A percentile compares a stretch with the other conserved stretches of the same genome.
phyloP scores from a whole-genome alignment of 2,329 filamentous ascomycete genomes.

The Xylariaceae sp. region DNA sequence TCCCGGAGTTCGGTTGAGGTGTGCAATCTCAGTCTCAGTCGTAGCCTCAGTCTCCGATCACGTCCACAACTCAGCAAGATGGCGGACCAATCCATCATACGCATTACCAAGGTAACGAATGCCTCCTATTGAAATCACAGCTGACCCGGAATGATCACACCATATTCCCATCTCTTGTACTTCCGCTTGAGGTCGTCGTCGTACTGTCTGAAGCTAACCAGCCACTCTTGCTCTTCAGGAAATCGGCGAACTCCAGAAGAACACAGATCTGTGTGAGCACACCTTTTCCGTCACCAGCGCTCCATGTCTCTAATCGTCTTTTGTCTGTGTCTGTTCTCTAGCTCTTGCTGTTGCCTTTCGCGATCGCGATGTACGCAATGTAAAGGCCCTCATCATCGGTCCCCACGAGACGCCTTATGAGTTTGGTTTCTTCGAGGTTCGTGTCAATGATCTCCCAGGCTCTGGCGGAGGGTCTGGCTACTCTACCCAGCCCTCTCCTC shows the following conservation, averaged over 20 bases:
- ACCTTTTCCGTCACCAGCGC: neutral
- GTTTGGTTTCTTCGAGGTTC: slow-evolving; percentile 92
- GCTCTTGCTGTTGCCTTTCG: slow-evolving; percentile 82
- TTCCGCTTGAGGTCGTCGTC: neutral
- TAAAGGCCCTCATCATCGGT: slow-evolving; percentile 83
- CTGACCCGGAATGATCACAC: neutral
- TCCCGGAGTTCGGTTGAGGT: slow-evolving; percentile 11
- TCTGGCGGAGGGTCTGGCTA: neutral
- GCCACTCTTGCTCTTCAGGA: slow-evolving; percentile 50
- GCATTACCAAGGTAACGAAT: slow-evolving; percentile 62
- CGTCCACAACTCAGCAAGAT: slow-evolving; percentile 39
- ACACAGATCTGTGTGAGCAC: slow-evolving; percentile 71
- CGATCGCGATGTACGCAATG: slow-evolving; percentile 82
- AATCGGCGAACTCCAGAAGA: slow-evolving; percentile 77
- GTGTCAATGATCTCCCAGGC: slow-evolving; percentile 23
- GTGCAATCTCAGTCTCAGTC: neutral
- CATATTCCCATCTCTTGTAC: slow-evolving; percentile 9
- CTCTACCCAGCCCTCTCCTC: neutral
- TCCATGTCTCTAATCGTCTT: slow-evolving; percentile 19
- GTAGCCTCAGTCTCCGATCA: slow-evolving; percentile 4
- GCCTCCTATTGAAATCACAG: neutral
- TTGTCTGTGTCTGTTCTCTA: slow-evolving; percentile 31
- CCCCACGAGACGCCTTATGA: slow-evolving; percentile 94
- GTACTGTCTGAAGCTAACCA: neutral
- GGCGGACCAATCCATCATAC: slow-evolving; percentile 82